Conservation (phyloP, 208 protist genomes). For the Herpetomonas tarakana region DNA sequence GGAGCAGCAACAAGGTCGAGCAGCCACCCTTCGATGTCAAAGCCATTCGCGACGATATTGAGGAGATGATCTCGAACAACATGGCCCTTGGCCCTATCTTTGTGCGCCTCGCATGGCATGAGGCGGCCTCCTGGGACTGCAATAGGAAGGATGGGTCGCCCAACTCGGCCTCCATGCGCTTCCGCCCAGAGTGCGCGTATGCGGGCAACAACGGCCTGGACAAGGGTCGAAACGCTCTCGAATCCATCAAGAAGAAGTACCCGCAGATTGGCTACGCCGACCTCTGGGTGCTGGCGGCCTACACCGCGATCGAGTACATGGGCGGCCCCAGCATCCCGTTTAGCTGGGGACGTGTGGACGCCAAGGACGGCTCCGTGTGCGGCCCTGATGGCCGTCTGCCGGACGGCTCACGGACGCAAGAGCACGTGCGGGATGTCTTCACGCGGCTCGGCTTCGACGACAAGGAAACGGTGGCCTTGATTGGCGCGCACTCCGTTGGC, state of each 20-base stretch:
- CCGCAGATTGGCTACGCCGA: conserved; percentile 92
- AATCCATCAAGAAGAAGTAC: conserved; percentile 85
- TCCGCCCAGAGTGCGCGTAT: conserved; percentile 71
- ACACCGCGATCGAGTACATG: conserved; percentile 92
- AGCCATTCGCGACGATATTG: conserved; percentile 45
- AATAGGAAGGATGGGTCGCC: conserved; percentile 52
- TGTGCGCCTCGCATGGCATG: conserved; percentile 81
- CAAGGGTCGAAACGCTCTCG: conserved; percentile 71
- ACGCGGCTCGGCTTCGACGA: conserved; percentile 91
- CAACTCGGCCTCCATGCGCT: conserved; percentile 80
- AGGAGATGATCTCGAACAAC: conserved; percentile 46
- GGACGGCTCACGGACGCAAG: conserved; percentile 67
- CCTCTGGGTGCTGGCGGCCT: conserved; percentile 87
- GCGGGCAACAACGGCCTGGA: conserved; percentile 87
- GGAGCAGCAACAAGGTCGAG: conserved; percentile 6
- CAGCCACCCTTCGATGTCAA: conserved; percentile 57
- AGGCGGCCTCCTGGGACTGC: conserved; percentile 66
- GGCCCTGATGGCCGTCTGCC: conserved; percentile 86
- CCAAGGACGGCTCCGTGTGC: conserved; percentile 59
- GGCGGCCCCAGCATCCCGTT: conserved; percentile 86
- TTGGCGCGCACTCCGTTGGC: conserved; percentile 91
- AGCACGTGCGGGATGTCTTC: conserved; percentile 88
- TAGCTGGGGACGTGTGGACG: conserved; percentile 80
- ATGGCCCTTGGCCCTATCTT: conserved; percentile 51
- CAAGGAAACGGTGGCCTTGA: conserved; percentile 91